Evolutionary conservation across 495 filamentous ascomycete genomes (phyloP), one percentile per base, ranked within the genome.

Genomic region (Aspergillus sclerotiicarbonarius): DNA sequence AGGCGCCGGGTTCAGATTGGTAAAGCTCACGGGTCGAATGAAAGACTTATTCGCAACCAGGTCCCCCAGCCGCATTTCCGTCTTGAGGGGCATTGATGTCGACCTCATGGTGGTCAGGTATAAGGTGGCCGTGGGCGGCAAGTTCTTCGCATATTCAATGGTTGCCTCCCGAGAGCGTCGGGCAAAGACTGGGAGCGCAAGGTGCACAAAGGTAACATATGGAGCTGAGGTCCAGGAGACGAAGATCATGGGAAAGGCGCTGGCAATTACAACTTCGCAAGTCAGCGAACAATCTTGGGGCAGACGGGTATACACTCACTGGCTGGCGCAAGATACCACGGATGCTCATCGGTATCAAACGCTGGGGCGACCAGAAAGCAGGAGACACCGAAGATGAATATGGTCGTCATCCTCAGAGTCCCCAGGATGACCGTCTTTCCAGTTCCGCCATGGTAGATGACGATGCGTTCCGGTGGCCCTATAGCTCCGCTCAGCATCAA

Each of bases 381-480:
- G 58, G 87, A 87, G 54, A 84, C 83, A 25, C 79, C 76, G 61
- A 88, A 87, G 55, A 90, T 67, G 62, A 91, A 83, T 48, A 96
- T 77, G 12, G 88, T 87, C 0, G 84, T 85, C 32, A 91, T 62
- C 64, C 91, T 89, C 54, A 91, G 58, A 57, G 77, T 80, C 20
- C 84, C 86, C 35, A 92, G 65, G 64, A 90, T 87, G 20, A 86
- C 81, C 15, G 80, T 85, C 58, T 81, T 78, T 16, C 76, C 78
- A 8, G 83, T 87, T 59, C 90, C 89, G 41, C 84, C 86, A 78
- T 90, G 83, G 63, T 88, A 92, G 58, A 93, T 78, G 56, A 89
- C 74, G 9, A 92, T 74, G 13, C 75, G 75, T 62, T 90, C 87
- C 50, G 76, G 76, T 29, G 72, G 72, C 1, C 69, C 75, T 77